Evolutionary conservation across 306 rosid species (phyloP), one percentile per base, ranked within the genome.

Genomic region (Vigna reflexopilosa): DNA sequence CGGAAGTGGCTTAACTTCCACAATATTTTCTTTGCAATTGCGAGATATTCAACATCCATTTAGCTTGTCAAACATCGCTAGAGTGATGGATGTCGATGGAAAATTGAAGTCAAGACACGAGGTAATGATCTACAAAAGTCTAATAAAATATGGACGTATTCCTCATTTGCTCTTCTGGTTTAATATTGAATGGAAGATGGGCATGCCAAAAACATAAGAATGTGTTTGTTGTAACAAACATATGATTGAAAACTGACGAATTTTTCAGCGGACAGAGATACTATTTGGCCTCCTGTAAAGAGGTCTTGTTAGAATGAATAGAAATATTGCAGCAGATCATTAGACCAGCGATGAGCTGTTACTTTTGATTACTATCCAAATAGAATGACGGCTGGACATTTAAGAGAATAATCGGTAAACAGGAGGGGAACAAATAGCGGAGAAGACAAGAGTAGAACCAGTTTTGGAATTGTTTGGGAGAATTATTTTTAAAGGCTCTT

Each of bases 51-150:
- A 81, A 79, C 87, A 78, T 72, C 99, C 97, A 24, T 96, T 96
- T 77, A 93, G 91, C 90, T 83, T 96, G 89, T 83, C 92, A 34
- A 96, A 96, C 91, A 93, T 96, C 28, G 91, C 91, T 40, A 59
- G 66, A 13, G 87, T 91, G 73, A 83, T 96, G 97, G 80, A 91
- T 85, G 82, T 96, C 77, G 90, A 79, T 50, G 90, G 78, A 78
- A 96, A 96, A 85, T 87, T 96, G 91, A 90, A 90, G 83, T 87
- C 98, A 49, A 93, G 98, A 82, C 94, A 87, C 2, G 97, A 96
- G 99, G 99, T 96, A 96, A 51, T 72, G 77, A 45, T 75, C 74
- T 28, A 9, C 65, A 57, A 72, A 70, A 22, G 11, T 49, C 70
- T 45, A 28, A 42, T 78, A 44, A 16, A 38, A 70, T 47, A 38